These are phyloP conservation scores for Nitzschia sp. DNA, from an alignment of 108 stramenopile genomes.

Conservation along the genomic window DNA sequence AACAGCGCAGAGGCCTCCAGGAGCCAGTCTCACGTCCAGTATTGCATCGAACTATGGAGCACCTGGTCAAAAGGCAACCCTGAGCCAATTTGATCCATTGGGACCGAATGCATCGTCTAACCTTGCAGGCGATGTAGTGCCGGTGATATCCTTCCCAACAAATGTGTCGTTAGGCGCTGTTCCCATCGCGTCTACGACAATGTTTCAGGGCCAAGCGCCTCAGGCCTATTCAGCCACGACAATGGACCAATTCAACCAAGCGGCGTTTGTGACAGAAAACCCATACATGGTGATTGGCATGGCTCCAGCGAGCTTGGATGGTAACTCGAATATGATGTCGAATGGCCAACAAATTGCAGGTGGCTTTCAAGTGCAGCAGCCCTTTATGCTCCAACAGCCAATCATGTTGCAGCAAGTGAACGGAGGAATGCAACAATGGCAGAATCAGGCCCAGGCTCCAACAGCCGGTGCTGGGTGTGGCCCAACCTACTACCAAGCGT, in stretches of 20 bases:
- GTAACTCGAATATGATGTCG: too few relatives aligned
- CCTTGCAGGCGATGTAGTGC: constrained; percentile 7
- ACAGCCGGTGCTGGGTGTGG: too few relatives aligned
- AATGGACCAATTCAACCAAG: constrained; percentile 15
- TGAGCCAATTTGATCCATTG: constrained; percentile 33
- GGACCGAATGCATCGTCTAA: constrained; percentile 1
- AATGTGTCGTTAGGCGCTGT: constrained; percentile 22
- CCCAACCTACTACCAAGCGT: too few relatives aligned
- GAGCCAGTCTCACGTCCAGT: too few relatives aligned
- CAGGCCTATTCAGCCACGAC: constrained; percentile 1
- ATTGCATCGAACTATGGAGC: not conserved
- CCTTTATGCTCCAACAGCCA: constrained; percentile 34
- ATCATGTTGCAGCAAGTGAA: constrained; percentile 31
- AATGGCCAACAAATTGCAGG: constrained; percentile 3
- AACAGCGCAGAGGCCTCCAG: not conserved
- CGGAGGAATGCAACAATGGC: constrained; percentile 22
- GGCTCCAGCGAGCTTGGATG: constrained; percentile 8
- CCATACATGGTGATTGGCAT: constrained; percentile 28
- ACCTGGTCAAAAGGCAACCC: not conserved
- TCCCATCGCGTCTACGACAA: constrained; percentile 9
- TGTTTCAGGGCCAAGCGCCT: not conserved
- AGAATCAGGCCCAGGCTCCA: not conserved
- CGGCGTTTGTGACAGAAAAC: constrained; percentile 19
- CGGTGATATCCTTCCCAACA: constrained; percentile 36
- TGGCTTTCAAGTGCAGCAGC: constrained; percentile 28